Evolutionary conservation across 495 filamentous ascomycete species (phyloP).

Genomic region (Sordaria brevicollis): DNA sequence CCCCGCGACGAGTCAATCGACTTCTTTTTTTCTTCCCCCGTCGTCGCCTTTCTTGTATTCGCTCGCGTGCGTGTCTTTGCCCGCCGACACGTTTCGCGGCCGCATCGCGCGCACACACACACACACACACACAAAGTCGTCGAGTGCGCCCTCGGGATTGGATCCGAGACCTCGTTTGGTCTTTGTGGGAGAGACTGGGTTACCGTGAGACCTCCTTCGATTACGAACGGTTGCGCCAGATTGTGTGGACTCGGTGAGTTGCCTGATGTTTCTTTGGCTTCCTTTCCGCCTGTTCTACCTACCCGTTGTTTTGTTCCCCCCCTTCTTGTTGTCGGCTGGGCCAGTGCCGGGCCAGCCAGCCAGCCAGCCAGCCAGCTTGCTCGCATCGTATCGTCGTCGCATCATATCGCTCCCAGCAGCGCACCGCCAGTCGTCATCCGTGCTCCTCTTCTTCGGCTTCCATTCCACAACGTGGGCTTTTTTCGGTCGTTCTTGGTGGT

Average conservation of each 20-base stretch:
- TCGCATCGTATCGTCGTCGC: neutral
- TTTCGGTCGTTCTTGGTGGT: constrained; percentile 2
- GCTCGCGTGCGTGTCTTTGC: neutral
- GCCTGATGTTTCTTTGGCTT: neutral
- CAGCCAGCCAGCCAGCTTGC: neutral
- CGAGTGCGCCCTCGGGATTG: constrained; percentile 4
- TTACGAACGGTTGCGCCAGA: neutral
- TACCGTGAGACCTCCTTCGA: neutral
- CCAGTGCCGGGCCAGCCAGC: constrained; percentile 1
- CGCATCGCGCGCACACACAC: neutral
- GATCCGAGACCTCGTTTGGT: constrained; percentile 1
- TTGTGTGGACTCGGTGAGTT: constrained; percentile 3
- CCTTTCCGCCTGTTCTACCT: neutral
- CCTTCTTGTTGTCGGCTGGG: neutral
- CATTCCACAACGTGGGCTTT: neutral
- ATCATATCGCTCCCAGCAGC: constrained; percentile 1
- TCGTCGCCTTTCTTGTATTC: neutral
- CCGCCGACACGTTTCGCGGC: constrained; percentile 5
- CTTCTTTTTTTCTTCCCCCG: neutral
- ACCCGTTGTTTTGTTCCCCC: neutral
- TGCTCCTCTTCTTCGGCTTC: constrained; percentile 1
- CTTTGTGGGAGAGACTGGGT: constrained; percentile 6
- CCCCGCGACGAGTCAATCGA: neutral
- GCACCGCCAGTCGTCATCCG: neutral
- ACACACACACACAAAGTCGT: neutral